Percentiles rank a stretch among this genome's conserved stretches.
Evolutionary conservation across 2,329 filamentous ascomycete species (phyloP).

Genomic region (Curvularia eragrostidis): DNA sequence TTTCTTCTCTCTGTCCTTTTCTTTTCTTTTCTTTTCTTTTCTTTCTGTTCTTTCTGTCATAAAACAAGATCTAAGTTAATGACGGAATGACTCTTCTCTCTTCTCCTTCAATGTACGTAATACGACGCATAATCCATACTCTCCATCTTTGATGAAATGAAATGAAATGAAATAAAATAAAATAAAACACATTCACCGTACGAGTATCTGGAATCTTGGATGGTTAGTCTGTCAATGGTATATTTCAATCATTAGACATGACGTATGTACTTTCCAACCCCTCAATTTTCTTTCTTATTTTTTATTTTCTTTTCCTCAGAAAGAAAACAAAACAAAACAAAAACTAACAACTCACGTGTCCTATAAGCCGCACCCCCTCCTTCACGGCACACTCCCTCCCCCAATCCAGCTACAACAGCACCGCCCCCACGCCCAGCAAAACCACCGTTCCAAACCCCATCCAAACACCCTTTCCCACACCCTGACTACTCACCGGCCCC

Average conservation of each 20-base stretch:
- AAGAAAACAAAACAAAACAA: too few species aligned
- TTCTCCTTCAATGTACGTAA: not conserved
- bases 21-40: not conserved
- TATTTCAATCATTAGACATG: not conserved
- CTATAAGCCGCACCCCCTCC: too few species aligned
- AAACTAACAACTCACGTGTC: not conserved
- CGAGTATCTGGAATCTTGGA: not conserved
- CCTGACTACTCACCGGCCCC: conserved; percentile 19
- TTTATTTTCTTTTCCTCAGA: not conserved
- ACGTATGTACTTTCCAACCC: too few species aligned
- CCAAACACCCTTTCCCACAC: conserved; percentile 13
- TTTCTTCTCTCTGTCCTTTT: not conserved
- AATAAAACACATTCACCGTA: not conserved
- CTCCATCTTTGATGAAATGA: not conserved
- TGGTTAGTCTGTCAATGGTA: not conserved
- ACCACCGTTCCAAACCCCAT: not conserved
- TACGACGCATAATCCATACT: not conserved
- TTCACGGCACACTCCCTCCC: too few species aligned
- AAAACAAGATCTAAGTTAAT: not conserved
- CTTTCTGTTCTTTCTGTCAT: not conserved
- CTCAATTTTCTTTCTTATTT: not conserved
- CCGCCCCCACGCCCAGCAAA: not conserved
- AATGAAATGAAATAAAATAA: not conserved
- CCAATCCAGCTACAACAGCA: not conserved
- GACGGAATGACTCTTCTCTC: not conserved